Evolutionary conservation across 108 stramenopile species (phyloP).

Genomic region (Fragilariopsis cylindrus): DNA sequence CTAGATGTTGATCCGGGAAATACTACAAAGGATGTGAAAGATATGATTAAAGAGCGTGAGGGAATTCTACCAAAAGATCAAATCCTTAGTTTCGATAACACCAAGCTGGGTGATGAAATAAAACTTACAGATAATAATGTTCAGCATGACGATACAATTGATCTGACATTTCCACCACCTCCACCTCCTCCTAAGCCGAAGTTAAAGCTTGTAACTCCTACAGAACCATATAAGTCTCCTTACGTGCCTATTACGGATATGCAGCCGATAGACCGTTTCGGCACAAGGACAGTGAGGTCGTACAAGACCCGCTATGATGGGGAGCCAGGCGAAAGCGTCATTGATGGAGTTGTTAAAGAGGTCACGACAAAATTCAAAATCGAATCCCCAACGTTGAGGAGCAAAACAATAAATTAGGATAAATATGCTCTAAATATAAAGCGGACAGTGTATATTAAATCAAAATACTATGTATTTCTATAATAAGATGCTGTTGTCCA

Average conservation of each 20-base stretch:
- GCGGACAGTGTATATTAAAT: no score
- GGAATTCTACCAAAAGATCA: slow-evolving; percentile 23
- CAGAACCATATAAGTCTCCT: background rate
- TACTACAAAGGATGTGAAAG: slow-evolving; percentile 17
- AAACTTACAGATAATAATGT: slow-evolving; percentile 18
- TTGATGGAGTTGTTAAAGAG: background rate
- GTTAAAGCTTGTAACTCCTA: background rate
- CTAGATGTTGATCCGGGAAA: slow-evolving; percentile 18
- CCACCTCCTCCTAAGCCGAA: background rate
- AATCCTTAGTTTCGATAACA: slow-evolving; percentile 4
- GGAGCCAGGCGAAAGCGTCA: background rate
- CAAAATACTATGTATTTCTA: no score
- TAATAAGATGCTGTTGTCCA: no score
- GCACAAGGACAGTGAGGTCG: background rate
- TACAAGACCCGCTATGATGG: slow-evolving; percentile 4
- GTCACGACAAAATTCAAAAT: slow-evolving; percentile 15
- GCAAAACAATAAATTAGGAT: background rate
- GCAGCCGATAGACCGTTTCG: slow-evolving; percentile 2
- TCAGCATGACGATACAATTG: slow-evolving; percentile 27
- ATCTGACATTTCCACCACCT: slow-evolving; percentile 22
- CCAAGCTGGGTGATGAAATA: slow-evolving; percentile 7
- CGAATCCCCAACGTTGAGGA: background rate
- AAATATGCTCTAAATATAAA: no score
- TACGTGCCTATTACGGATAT: background rate
- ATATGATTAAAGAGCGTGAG: background rate